Percentiles rank a stretch among this genome's conserved stretches.
phyloP scores from a whole-genome alignment of 1,284 basidiomycete genomes.

The Athelia psychrophila region DNA sequence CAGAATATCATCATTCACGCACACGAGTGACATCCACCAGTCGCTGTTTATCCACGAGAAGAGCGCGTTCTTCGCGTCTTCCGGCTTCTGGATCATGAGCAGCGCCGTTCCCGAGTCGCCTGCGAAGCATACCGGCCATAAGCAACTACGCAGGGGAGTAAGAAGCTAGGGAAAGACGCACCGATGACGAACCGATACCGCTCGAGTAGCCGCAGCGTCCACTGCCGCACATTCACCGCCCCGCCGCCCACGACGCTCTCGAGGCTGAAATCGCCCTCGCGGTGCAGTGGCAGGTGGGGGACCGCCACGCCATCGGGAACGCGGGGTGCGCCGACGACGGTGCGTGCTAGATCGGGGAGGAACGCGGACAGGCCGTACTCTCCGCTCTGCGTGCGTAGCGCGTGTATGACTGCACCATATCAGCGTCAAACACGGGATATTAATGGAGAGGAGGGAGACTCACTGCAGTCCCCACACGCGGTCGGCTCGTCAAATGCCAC shows the following conservation, averaged over 20 bases:
- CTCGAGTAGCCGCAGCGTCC: constrained; percentile 38
- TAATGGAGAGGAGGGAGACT: constrained; percentile 16
- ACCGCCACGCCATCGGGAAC: constrained; percentile 13
- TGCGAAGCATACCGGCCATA: too few relatives aligned
- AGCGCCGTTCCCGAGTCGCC: too few relatives aligned
- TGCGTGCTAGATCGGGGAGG: constrained; percentile 31
- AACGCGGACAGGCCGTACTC: constrained; percentile 40
- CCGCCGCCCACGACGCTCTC: constrained; percentile 27
- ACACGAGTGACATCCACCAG: too few relatives aligned
- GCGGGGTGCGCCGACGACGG: background rate
- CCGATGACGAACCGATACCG: constrained; percentile 40
- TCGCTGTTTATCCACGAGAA: too few relatives aligned
- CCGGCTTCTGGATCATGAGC: too few relatives aligned
- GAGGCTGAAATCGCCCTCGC: constrained; percentile 39
- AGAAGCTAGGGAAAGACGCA: constrained; percentile 9
- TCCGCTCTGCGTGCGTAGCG: constrained; percentile 41
- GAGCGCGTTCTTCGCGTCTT: too few relatives aligned
- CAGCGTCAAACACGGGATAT: background rate
- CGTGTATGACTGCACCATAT: constrained; percentile 35
- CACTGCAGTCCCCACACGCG: constrained; percentile 48
- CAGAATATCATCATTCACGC: too few relatives aligned
- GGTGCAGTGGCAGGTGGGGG: constrained; percentile 39
- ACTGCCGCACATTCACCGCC: constrained; percentile 32
- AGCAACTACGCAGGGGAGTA: too few relatives aligned
- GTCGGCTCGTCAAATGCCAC: constrained; percentile 38